Evolutionary conservation across 179 eudicot genomes (phyloP), one percentile per base, ranked within the genome.

Genomic region (Pouteria campechiana): DNA sequence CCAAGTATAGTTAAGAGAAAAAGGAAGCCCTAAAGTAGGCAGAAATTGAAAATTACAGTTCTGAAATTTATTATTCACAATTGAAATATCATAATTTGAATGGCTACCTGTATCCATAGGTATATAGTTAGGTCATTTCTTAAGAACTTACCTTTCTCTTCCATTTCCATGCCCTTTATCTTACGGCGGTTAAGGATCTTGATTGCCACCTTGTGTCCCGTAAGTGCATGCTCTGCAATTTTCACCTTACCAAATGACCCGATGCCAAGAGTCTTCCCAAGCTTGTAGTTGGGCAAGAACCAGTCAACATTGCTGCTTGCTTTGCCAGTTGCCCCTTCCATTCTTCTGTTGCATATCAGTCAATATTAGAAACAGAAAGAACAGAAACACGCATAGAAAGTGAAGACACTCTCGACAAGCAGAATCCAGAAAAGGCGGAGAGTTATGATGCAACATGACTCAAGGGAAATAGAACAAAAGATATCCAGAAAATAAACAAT

Each of bases 161-260:
- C 98, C 95, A 86, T 86, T 3, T 86, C 95, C 95, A 81, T 68
- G 51, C 57, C 79, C 54, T 74, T 90, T 24, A 90, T 81, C 74
- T 86, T 90, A 46, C 78, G 70, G 14, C 98, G 83, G 44, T 85
- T 89, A 46, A 89, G 75, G 48, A 90, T 86, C 81, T 90, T 90
- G 54, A 90, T 78, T 35, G 98, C 98, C 40, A 90, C 98, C 63
- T 90, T 90, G 57, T 86, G 90, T 11, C 95, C 79, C 25, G 95
- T 81, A 58, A 73, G 54, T 52, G 58, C 70, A 68, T 90, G 98
- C 62, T 79, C 95, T 3, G 98, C 98, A 57, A 90, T 71, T 61
- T 88, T 88, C 46, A 88, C 97, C 73, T 88, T 90, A 9, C 95
- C 95, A 69, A 90, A 90, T 7, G 98, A 90, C 47, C 98, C 98